Percentiles rank a stretch among this genome's conserved stretches.
Conservation (phyloP, 495 filamentous ascomycete genomes). For the Tuber melanosporum region DNA sequence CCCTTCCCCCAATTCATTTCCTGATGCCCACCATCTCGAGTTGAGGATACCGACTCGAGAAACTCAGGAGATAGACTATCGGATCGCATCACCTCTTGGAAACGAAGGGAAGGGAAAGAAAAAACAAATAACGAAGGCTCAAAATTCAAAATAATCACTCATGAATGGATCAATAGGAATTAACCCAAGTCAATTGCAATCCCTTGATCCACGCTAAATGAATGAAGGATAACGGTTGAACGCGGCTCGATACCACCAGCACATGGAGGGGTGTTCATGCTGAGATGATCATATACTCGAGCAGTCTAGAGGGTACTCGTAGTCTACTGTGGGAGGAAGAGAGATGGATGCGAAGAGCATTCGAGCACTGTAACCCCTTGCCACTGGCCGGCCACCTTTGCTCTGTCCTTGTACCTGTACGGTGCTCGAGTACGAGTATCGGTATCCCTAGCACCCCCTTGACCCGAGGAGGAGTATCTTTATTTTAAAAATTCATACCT, state of each 20-base stretch:
- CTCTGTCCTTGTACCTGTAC: neutral
- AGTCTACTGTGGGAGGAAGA: neutral
- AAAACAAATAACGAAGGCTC: neutral
- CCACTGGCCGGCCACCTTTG: neutral
- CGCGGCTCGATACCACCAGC: neutral
- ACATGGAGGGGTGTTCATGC: neutral
- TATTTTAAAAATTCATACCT: neutral
- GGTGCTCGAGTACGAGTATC: neutral
- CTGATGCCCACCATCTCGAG: slow-evolving; percentile 4
- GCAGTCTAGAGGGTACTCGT: neutral
- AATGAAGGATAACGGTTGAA: neutral
- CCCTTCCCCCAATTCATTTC: neutral
- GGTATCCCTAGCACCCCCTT: neutral
- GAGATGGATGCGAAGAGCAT: neutral
- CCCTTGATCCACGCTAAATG: neutral
- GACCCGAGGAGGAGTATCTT: neutral
- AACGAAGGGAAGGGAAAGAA: neutral
- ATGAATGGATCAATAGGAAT: slow-evolving; percentile 1
- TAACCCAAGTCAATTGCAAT: neutral
- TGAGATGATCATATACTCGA: neutral
- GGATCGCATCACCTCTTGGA: neutral
- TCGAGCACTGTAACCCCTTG: neutral
- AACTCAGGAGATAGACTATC: slow-evolving; percentile 4
- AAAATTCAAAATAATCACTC: slow-evolving; percentile 2
- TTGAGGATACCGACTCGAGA: slow-evolving; percentile 5